Evolutionary conservation across 345 rosid species (phyloP), one percentile per base, ranked within the genome.

Genomic region (Aegle marmelos): DNA sequence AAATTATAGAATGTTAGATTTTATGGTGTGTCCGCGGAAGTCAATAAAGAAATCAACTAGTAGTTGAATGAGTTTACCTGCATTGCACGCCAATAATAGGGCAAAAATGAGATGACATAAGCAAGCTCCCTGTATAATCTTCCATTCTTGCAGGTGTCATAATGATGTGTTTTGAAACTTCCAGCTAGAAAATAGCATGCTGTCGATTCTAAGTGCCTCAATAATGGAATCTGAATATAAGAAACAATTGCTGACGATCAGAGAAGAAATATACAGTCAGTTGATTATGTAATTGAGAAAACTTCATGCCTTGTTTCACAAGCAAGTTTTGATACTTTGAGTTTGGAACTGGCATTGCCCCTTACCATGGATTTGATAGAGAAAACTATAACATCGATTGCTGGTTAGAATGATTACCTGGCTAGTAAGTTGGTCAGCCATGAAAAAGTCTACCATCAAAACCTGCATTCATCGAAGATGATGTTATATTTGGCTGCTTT

Each of bases 371-470:
- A 28, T 57, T 58, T 36, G 33, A 57, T 72, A 58, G 37, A 57
- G 13, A 19, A 61, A 17, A 74, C 17, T 28, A 25, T 37, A 39
- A 6, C 7, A 39, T 9, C 45, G 21, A 17, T 54, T 24, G 21
- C 16, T 45, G 24, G 65, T 17, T 54, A 56, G 22, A 16, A 9
- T 33, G 28, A 48, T 83, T 86, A 95, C 99, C 97, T 96, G 99
- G 75, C 98, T 96, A 21, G 98, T 92, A 36, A 96, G 95, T 76
- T 96, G 99, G 84, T 94, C 99, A 9, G 97, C 99, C 98, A 96
- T 94, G 90, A 96, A 94, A 76, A 94, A 92, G 73, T 96, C 99
- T 11, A 89, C 98, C 97, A 96, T 84, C 85, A 90, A 76, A 80
- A 95, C 98, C 98, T 95, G 83, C 75, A 82, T 25, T 25, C 22